phyloP scores from a whole-genome alignment of 2,329 filamentous ascomycete genomes.

The Pestalotiopsis sp. region DNA sequence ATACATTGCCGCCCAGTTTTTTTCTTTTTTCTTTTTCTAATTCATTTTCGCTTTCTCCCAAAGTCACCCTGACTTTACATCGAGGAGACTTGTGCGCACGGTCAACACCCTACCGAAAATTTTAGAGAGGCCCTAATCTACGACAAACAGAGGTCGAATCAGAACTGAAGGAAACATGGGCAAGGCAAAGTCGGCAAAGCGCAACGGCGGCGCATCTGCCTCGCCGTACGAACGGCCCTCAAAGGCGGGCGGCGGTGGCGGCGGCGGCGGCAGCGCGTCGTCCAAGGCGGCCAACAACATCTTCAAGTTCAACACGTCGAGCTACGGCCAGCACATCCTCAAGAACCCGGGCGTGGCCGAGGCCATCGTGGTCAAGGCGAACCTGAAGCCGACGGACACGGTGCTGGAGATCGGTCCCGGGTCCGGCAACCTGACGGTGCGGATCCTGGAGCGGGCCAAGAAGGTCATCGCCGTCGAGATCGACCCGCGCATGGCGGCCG shows the following conservation, averaged over 20 bases:
- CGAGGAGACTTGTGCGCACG: no score
- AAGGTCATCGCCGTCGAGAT: slow-evolving; percentile 84
- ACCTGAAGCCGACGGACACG: slow-evolving; percentile 85
- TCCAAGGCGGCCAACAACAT: slow-evolving; percentile 69
- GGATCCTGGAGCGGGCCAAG: slow-evolving; percentile 86
- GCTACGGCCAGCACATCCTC: slow-evolving; percentile 83
- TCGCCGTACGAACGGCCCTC: slow-evolving; percentile 45
- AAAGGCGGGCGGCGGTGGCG: slow-evolving; percentile 20
- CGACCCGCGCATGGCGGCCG: slow-evolving; percentile 95
- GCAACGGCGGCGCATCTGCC: slow-evolving; percentile 32
- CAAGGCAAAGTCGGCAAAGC: slow-evolving; percentile 43
- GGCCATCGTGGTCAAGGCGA: slow-evolving; percentile 76
- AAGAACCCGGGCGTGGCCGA: slow-evolving; percentile 19
- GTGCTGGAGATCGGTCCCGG: slow-evolving; percentile 87
- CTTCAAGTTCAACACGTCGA: slow-evolving; percentile 92
- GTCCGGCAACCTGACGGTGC: slow-evolving; percentile 82
- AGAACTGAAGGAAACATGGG: slow-evolving; percentile 34
- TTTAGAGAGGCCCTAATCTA: not conserved
- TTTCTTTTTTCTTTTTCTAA: not conserved
- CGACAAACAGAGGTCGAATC: not conserved
- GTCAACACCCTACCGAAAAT: not conserved
- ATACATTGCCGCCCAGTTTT: not conserved
- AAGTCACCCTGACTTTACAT: no score
- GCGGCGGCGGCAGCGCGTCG: not conserved
- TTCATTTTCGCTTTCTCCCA: no score